phyloP scores from a whole-genome alignment of 1,139 yeast genomes.

The Geotrichum restrictum region DNA sequence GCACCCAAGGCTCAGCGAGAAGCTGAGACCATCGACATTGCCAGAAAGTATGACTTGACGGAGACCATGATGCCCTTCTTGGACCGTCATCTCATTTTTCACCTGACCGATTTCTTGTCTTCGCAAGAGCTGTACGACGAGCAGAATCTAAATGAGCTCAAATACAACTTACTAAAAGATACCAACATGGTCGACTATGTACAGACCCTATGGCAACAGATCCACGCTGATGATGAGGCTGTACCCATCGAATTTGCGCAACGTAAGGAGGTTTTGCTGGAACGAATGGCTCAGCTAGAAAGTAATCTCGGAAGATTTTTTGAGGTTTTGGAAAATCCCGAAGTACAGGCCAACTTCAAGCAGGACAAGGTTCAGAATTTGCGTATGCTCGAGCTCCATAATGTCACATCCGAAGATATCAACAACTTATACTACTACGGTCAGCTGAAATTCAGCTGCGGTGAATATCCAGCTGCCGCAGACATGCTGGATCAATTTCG shows the following conservation, averaged over 20 bases:
- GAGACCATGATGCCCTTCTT: slow-evolving; percentile 51
- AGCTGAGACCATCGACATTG: slow-evolving; percentile 20
- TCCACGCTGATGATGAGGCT: slow-evolving; percentile 39
- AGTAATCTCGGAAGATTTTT: slow-evolving; percentile 46
- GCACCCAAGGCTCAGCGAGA: slow-evolving; percentile 7
- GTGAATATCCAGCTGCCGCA: slow-evolving; percentile 55
- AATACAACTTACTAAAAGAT: slow-evolving; percentile 51
- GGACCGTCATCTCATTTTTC: slow-evolving; percentile 56
- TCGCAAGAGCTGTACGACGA: slow-evolving; percentile 46
- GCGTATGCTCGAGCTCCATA: slow-evolving; percentile 43
- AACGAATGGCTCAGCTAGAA: slow-evolving; percentile 43
- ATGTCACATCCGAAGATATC: slow-evolving; percentile 48
- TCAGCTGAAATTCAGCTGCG: slow-evolving; percentile 56
- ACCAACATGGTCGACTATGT: slow-evolving; percentile 53
- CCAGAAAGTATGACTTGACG: slow-evolving; percentile 47
- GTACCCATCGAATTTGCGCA: slow-evolving; percentile 42
- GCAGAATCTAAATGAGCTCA: slow-evolving; percentile 44
- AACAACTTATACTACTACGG: slow-evolving; percentile 53
- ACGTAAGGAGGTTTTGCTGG: slow-evolving; percentile 43
- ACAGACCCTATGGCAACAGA: slow-evolving; percentile 43
- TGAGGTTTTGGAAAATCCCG: slow-evolving; percentile 47
- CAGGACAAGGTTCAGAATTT: slow-evolving; percentile 53
- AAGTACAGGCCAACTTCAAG: slow-evolving; percentile 46
- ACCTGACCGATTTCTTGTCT: slow-evolving; percentile 49
- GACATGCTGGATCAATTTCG: slow-evolving; percentile 55